phyloP scores from a whole-genome alignment of 495 filamentous ascomycete species.

The Corynascus novoguineensis region DNA sequence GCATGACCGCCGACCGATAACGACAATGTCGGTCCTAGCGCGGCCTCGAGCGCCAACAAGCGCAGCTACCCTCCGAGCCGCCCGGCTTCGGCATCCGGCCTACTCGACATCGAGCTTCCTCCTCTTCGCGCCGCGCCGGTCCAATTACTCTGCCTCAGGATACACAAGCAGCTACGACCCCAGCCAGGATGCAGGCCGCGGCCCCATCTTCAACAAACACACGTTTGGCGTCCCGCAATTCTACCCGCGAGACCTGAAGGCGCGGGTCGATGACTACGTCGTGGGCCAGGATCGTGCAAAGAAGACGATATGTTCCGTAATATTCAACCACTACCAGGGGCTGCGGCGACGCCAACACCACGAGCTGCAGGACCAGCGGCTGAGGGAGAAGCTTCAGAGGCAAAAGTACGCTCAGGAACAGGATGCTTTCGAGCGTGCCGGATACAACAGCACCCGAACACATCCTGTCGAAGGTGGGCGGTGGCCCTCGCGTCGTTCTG shows the following conservation, averaged over 20 bases:
- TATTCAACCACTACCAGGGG: slow-evolving; percentile 96
- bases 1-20: slow-evolving; percentile 13
- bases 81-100: slow-evolving; percentile 20
- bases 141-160: slow-evolving; percentile 39
- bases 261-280: slow-evolving; percentile 90
- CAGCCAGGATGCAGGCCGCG: slow-evolving; percentile 43
- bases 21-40: slow-evolving; percentile 33
- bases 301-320: slow-evolving; percentile 83
- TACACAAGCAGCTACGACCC: slow-evolving; percentile 77
- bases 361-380: slow-evolving; percentile 66
- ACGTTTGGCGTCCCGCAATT: slow-evolving; percentile 61
- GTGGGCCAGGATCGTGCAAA: slow-evolving; percentile 97
- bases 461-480: slow-evolving; percentile 49
- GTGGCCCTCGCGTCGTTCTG: slow-evolving; percentile 23
- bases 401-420: slow-evolving; percentile 44
- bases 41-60: slow-evolving; percentile 26
- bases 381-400: slow-evolving; percentile 47
- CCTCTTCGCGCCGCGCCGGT: slow-evolving; percentile 27
- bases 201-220: slow-evolving; percentile 43
- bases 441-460: slow-evolving; percentile 26
- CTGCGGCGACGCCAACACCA: slow-evolving; percentile 74
- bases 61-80: slow-evolving; percentile 10
- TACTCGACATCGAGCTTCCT: slow-evolving; percentile 32
- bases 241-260: slow-evolving; percentile 78
- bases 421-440: slow-evolving; percentile 24